A percentile compares a stretch with the other conserved stretches of the same genome.
Conservation (phyloP, 495 filamentous ascomycete species). For the Podospora anserina region DNA sequence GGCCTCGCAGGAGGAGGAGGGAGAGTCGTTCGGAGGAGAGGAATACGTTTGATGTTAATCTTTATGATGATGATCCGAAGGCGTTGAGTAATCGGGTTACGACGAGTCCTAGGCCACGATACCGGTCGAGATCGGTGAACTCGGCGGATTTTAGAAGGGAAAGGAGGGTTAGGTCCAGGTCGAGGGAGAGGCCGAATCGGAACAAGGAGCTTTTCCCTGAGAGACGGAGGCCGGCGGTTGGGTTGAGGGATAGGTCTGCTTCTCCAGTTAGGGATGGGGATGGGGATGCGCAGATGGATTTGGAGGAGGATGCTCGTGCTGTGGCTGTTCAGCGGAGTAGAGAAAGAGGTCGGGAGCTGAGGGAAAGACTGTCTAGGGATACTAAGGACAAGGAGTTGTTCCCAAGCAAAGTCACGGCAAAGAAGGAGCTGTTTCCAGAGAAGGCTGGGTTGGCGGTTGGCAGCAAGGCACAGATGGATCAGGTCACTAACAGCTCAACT, state of each 20-base stretch:
- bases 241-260: constrained; percentile 60
- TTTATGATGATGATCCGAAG: constrained; percentile 49
- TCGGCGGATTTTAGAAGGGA: constrained; percentile 27
- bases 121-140: constrained; percentile 38
- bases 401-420: constrained; percentile 49
- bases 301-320: constrained; percentile 31
- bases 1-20: constrained; percentile 53
- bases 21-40: constrained; percentile 50
- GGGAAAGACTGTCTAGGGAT: constrained; percentile 38
- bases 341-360: constrained; percentile 45
- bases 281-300: constrained; percentile 50
- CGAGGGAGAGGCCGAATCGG: constrained; percentile 24
- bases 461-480: constrained; percentile 40
- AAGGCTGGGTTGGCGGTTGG: constrained; percentile 38
- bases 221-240: constrained; percentile 27
- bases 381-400: constrained; percentile 62
- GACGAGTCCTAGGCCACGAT: constrained; percentile 24
- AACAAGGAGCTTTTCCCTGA: constrained; percentile 56
- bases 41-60: constrained; percentile 17
- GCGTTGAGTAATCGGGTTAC: constrained; percentile 33
- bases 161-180: constrained; percentile 25
- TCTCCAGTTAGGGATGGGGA: constrained; percentile 69
- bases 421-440: constrained; percentile 71
- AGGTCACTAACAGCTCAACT: constrained; percentile 42
- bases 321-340: constrained; percentile 39